phyloP scores from a whole-genome alignment of 31 red algal genomes.

The Endocladia muricata region DNA sequence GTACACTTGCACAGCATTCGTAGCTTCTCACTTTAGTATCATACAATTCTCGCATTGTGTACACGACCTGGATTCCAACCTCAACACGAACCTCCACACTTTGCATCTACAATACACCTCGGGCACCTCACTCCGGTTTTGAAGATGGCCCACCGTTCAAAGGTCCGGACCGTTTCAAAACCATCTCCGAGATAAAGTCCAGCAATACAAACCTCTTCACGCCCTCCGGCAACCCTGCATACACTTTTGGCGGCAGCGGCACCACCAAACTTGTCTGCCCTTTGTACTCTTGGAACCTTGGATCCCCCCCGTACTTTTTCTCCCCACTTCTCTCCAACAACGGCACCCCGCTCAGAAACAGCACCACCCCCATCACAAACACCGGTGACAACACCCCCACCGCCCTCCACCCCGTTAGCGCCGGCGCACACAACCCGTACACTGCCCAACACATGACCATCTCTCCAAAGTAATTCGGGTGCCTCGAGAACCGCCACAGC shows the following conservation, averaged over 20 bases:
- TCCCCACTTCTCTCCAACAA: slow-evolving; percentile 66
- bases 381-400: slow-evolving; percentile 58
- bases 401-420: background rate
- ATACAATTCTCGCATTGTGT: too few species aligned
- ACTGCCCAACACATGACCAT: slow-evolving; percentile 65
- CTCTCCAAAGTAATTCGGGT: slow-evolving; percentile 98
- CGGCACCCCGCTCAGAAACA: slow-evolving; percentile 76
- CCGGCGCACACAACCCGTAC: slow-evolving; percentile 18
- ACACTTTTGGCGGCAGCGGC: slow-evolving; percentile 58
- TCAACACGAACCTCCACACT: too few species aligned
- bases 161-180: too few species aligned
- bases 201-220: slow-evolving; percentile 53
- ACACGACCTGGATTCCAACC: too few species aligned
- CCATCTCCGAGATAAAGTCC: too few species aligned
- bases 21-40: too few species aligned
- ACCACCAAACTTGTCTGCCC: slow-evolving; percentile 58
- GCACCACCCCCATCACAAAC: slow-evolving; percentile 50
- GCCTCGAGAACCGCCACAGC: slow-evolving; percentile 74
- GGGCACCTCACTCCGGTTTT: too few species aligned
- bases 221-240: slow-evolving; percentile 20
- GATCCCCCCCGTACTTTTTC: slow-evolving; percentile 21
- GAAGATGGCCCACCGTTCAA: too few species aligned
- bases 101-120: too few species aligned
- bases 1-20: too few species aligned
- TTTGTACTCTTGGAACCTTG: slow-evolving; percentile 61